Conservation (phyloP, 306 rosid species). For the Pterocarpus macrocarpus region DNA sequence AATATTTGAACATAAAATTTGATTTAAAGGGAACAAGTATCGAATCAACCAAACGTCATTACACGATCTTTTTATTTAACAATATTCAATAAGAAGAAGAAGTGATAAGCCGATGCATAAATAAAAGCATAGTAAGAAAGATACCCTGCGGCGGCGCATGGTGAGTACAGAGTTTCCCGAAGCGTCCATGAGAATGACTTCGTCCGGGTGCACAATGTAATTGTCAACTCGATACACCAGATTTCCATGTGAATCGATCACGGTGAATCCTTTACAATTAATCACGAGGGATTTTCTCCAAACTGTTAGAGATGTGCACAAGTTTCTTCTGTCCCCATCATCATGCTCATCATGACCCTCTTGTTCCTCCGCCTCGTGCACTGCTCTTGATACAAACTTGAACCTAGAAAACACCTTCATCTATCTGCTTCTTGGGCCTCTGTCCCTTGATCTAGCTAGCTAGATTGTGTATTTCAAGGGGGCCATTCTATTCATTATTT, state of each 20-base stretch:
- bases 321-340: constrained; percentile 11
- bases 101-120: neutral
- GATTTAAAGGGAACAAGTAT: too few relatives aligned
- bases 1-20: too few relatives aligned
- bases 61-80: too few relatives aligned
- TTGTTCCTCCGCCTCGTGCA: constrained; percentile 72
- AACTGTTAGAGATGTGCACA: constrained; percentile 65
- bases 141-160: constrained; percentile 61
- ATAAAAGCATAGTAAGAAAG: too few relatives aligned
- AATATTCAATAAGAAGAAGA: neutral
- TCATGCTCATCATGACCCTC: neutral
- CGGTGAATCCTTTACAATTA: constrained; percentile 86
- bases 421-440: constrained; percentile 16
- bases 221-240: constrained; percentile 85
- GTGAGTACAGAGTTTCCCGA: constrained; percentile 75
- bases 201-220: constrained; percentile 65
- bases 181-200: constrained; percentile 85
- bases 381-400: constrained; percentile 69
- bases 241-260: constrained; percentile 77
- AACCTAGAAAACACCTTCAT: constrained; percentile 61
- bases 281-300: constrained; percentile 81
- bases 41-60: too few relatives aligned
- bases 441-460: neutral
- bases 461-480: neutral
- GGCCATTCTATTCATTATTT: neutral